Percentiles rank a stretch among this genome's conserved stretches.
Conservation (phyloP, 2,329 filamentous ascomycete species). For the Epichloe gansuensis region DNA sequence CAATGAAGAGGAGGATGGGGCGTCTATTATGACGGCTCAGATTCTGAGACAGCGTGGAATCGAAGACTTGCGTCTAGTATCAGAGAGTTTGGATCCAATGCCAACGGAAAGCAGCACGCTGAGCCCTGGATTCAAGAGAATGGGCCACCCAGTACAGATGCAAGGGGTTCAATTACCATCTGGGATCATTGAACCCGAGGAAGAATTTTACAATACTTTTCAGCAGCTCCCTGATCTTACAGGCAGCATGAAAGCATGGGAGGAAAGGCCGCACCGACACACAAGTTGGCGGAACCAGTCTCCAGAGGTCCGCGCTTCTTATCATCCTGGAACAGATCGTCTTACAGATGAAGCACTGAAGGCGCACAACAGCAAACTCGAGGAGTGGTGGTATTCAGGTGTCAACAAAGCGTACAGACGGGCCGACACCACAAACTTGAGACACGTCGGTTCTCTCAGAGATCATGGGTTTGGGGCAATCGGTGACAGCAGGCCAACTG, state of each 20-base stretch:
- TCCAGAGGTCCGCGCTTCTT: conserved; percentile 1
- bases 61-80: conserved; percentile 6
- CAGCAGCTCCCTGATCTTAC: not conserved
- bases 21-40: conserved; percentile 12
- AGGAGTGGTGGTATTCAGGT: conserved; percentile 7
- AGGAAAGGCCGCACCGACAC: not conserved
- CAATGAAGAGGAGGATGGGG: conserved; percentile 14
- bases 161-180: not conserved
- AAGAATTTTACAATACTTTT: not conserved
- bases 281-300: conserved; percentile 2
- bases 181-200: not conserved
- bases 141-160: not conserved
- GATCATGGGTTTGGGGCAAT: not conserved
- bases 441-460: not conserved
- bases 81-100: not conserved
- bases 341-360: conserved; percentile 13
- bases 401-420: not conserved
- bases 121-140: not conserved
- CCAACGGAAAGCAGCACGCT: not conserved
- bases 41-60: conserved; percentile 14
- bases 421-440: not conserved
- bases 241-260: not conserved
- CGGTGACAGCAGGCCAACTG: conserved; percentile 1
- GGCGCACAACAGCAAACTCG: conserved; percentile 1
- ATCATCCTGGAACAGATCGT: conserved; percentile 10